Conservation (phyloP, 148 eudicot genomes). For the Oxyria digyna region DNA sequence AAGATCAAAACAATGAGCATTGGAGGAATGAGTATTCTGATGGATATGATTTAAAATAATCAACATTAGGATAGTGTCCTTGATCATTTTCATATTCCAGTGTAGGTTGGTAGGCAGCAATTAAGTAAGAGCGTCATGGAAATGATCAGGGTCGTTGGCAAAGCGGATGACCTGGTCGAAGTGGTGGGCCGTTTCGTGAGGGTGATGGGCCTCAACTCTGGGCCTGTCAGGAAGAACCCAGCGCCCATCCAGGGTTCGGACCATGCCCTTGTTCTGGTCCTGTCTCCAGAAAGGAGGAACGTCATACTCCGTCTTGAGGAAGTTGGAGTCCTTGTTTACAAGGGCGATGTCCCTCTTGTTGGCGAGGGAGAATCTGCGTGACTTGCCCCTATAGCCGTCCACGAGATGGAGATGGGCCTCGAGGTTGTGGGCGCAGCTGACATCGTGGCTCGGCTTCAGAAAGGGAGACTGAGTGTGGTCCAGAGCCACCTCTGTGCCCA, state of each 20-base stretch:
- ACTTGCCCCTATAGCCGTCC: slow-evolving; percentile 50
- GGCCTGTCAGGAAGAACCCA: slow-evolving; percentile 69
- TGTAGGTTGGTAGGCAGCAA: too few relatives aligned
- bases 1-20: too few relatives aligned
- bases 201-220: slow-evolving; percentile 46
- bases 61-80: too few relatives aligned
- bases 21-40: too few relatives aligned
- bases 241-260: slow-evolving; percentile 50
- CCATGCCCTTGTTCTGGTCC: slow-evolving; percentile 80
- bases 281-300: slow-evolving; percentile 80
- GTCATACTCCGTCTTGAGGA: slow-evolving; percentile 38
- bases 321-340: slow-evolving; percentile 56
- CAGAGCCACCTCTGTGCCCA: slow-evolving; percentile 23
- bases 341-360: slow-evolving; percentile 62
- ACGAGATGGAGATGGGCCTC: slow-evolving; percentile 45
- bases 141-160: slow-evolving; percentile 22
- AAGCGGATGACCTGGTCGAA: slow-evolving; percentile 45
- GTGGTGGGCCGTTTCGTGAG: slow-evolving; percentile 62
- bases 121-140: background rate
- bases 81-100: too few relatives aligned
- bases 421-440: slow-evolving; percentile 27
- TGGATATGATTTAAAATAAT: too few relatives aligned
- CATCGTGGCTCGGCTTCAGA: slow-evolving; percentile 15
- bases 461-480: slow-evolving; percentile 30
- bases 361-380: slow-evolving; percentile 17